Conservation (phyloP, 1,284 basidiomycete genomes). For the Austropuccinia psidii region DNA sequence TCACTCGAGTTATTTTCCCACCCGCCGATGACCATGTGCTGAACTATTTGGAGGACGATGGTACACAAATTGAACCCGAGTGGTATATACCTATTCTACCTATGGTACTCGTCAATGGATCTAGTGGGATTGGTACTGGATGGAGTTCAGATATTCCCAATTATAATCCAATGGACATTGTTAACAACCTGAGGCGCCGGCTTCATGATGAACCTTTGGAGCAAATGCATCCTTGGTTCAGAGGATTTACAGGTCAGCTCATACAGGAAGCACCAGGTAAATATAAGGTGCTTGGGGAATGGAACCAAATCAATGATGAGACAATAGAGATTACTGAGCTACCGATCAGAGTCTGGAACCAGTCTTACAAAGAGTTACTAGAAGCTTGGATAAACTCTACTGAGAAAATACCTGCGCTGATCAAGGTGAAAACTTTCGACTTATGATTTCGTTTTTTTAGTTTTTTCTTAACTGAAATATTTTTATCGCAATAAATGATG, state of each 20-base stretch:
- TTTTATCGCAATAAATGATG: neutral
- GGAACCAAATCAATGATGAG: slow-evolving; percentile 69
- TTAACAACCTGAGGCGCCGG: slow-evolving; percentile 74
- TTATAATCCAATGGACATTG: slow-evolving; percentile 86
- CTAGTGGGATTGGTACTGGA: slow-evolving; percentile 96
- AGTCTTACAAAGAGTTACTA: slow-evolving; percentile 80
- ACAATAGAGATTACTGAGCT: slow-evolving; percentile 93
- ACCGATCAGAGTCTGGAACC: slow-evolving; percentile 92
- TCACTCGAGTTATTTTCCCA: slow-evolving; percentile 75
- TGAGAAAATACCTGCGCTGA: slow-evolving; percentile 58
- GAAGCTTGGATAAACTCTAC: slow-evolving; percentile 58
- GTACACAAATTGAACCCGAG: slow-evolving; percentile 80
- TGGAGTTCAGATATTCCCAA: slow-evolving; percentile 93
- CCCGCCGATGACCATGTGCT: slow-evolving; percentile 77
- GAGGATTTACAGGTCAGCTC: slow-evolving; percentile 62
- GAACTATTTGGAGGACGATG: slow-evolving; percentile 79
- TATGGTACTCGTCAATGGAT: slow-evolving; percentile 83
- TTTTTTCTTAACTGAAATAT: neutral
- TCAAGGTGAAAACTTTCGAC: slow-evolving; percentile 49
- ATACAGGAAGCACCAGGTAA: neutral
- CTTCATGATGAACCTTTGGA: slow-evolving; percentile 79
- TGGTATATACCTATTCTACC: slow-evolving; percentile 90
- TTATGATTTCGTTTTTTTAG: neutral
- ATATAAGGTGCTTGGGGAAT: slow-evolving; percentile 73
- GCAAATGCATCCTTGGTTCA: slow-evolving; percentile 93